Evolutionary conservation across 371 early-diverging fungal genomes (phyloP).

Genomic region (Rhizopus sp.): DNA sequence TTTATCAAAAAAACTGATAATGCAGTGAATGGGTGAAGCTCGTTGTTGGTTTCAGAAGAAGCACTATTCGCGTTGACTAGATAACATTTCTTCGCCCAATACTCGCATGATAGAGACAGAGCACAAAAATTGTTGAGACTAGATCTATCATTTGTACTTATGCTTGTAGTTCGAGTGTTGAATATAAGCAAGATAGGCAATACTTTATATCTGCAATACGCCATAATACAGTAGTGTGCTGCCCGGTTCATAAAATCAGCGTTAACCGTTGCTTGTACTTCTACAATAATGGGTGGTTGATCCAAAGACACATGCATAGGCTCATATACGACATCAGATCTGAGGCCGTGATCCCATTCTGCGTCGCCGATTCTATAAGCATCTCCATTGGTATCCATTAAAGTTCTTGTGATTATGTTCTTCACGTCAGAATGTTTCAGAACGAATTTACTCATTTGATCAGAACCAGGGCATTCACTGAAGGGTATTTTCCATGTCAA

Average conservation of each 20-base stretch:
- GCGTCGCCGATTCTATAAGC: conserved; percentile 19
- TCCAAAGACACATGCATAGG: conserved; percentile 19
- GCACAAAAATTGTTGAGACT: conserved; percentile 11
- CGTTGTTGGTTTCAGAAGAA: conserved; percentile 11
- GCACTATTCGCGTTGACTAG: conserved; percentile 15
- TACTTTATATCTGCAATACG: conserved; percentile 14
- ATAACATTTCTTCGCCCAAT: conserved; percentile 19
- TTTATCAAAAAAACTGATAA: conserved; percentile 12
- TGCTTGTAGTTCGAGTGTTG: conserved; percentile 12
- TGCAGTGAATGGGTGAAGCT: conserved; percentile 13
- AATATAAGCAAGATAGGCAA: conserved; percentile 18
- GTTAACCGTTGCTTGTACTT: conserved; percentile 20
- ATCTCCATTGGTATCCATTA: conserved; percentile 16
- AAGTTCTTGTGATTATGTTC: conserved; percentile 16
- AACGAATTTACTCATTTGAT: conserved; percentile 21
- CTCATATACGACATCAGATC: conserved; percentile 18
- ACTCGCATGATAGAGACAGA: conserved; percentile 19
- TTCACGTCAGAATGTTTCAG: conserved; percentile 22
- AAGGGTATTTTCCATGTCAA: conserved; percentile 14
- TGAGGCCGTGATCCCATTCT: conserved; percentile 17
- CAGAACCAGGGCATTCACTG: conserved; percentile 18
- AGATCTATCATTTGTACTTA: conserved; percentile 13
- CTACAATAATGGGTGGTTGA: conserved; percentile 18
- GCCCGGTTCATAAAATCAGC: conserved; percentile 19
- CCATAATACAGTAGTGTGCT: conserved; percentile 23